These are phyloP conservation scores for Boletus rubropictus DNA, from an alignment of 768 basidiomycete species.

Conservation along the genomic window DNA sequence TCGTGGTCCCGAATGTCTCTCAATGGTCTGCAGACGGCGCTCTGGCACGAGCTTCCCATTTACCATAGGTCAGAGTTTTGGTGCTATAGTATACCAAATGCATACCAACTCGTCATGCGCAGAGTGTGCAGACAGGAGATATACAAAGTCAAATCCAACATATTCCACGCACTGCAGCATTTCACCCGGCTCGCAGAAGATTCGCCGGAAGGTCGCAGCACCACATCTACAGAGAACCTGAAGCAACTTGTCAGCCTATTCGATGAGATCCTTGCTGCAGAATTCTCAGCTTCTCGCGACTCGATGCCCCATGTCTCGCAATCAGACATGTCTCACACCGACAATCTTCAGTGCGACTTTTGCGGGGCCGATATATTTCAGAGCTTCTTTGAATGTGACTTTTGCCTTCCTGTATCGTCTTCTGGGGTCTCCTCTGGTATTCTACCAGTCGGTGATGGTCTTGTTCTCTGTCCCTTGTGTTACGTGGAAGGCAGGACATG, in stretches of 20 bases:
- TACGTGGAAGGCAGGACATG: constrained; percentile 78
- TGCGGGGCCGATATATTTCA: constrained; percentile 80
- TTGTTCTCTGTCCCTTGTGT: constrained; percentile 62
- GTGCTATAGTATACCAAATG: not conserved
- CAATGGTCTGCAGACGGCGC: constrained; percentile 50
- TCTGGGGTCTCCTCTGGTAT: constrained; percentile 10
- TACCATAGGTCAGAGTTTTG: constrained; percentile 57
- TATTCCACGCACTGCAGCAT: constrained; percentile 48
- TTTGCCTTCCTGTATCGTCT: constrained; percentile 34
- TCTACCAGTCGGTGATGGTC: constrained; percentile 35
- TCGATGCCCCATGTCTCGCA: constrained; percentile 29
- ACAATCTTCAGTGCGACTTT: constrained; percentile 60
- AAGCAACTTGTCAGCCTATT: constrained; percentile 40
- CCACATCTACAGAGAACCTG: constrained; percentile 21
- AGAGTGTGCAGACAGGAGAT: constrained; percentile 80
- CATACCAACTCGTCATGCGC: constrained; percentile 1
- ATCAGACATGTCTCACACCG: constrained; percentile 14
- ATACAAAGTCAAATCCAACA: constrained; percentile 66
- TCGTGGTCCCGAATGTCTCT: constrained; percentile 86
- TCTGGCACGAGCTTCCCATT: constrained; percentile 70
- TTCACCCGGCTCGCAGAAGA: constrained; percentile 21
- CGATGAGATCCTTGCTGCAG: constrained; percentile 42
- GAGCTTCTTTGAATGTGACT: constrained; percentile 67
- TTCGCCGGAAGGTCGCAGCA: not conserved
- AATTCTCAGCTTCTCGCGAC: constrained; percentile 37